Conservation (phyloP, 2,329 filamentous ascomycete genomes). For the Lachnellula subtilissima region DNA sequence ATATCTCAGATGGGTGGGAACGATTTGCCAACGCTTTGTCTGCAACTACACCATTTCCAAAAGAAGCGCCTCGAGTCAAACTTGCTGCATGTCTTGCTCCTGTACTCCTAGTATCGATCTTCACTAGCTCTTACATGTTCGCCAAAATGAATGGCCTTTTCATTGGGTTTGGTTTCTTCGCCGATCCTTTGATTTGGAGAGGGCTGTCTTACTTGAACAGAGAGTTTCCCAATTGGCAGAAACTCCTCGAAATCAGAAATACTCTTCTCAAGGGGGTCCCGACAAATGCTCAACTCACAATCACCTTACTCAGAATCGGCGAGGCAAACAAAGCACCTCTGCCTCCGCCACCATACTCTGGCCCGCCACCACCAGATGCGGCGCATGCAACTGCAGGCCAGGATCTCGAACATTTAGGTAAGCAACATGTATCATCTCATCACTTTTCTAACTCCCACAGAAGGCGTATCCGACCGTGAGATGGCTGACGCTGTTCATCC, state of each 20-base stretch:
- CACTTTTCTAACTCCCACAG: constrained; percentile 14
- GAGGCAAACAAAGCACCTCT: constrained; percentile 77
- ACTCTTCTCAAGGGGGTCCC: constrained; percentile 76
- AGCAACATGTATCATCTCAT: constrained; percentile 16
- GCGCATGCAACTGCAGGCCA: constrained; percentile 41
- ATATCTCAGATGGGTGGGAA: constrained; percentile 48
- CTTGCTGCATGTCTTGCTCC: constrained; percentile 51
- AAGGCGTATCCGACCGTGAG: constrained; percentile 27
- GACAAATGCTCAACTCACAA: constrained; percentile 77
- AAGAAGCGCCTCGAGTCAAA: constrained; percentile 46
- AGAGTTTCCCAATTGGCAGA: constrained; percentile 67
- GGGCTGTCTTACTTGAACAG: constrained; percentile 55
- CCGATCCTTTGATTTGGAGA: constrained; percentile 65
- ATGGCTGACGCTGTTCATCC: constrained; percentile 34
- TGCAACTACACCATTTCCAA: constrained; percentile 50
- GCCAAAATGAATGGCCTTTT: constrained; percentile 63
- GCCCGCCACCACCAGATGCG: constrained; percentile 34
- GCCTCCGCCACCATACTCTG: constrained; percentile 53
- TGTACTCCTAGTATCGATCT: constrained; percentile 46
- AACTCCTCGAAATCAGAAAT: constrained; percentile 67
- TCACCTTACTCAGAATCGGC: constrained; percentile 76
- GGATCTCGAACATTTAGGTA: constrained; percentile 46
- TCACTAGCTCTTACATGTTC: constrained; percentile 54
- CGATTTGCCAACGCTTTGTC: constrained; percentile 39
- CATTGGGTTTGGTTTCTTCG: constrained; percentile 73